Conservation (phyloP, 1,284 basidiomycete genomes). For the Apiotrichum gamsii region DNA sequence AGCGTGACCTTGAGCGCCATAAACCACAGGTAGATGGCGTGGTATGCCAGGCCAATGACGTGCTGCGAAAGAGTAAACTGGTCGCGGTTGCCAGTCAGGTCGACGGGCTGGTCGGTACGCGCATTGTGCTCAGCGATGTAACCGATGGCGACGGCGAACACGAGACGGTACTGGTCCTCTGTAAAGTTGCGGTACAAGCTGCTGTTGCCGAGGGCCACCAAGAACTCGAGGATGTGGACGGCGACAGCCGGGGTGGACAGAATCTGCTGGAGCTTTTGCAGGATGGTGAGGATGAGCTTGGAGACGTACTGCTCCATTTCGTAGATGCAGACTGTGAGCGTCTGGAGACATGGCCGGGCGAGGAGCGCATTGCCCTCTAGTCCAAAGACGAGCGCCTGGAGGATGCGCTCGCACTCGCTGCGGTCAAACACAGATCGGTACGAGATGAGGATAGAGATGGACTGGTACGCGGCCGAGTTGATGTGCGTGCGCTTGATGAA, state of each 20-base stretch:
- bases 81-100: slow-evolving; percentile 54
- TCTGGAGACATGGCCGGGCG: slow-evolving; percentile 87
- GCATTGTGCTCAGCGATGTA: slow-evolving; percentile 79
- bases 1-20: slow-evolving; percentile 80
- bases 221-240: slow-evolving; percentile 90
- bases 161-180: slow-evolving; percentile 83
- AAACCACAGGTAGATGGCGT: slow-evolving; percentile 93
- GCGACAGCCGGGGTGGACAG: slow-evolving; percentile 91
- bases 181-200: slow-evolving; percentile 86
- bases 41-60: slow-evolving; percentile 88
- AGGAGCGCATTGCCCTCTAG: slow-evolving; percentile 66
- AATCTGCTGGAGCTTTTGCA: slow-evolving; percentile 86
- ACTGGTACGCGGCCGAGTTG: slow-evolving; percentile 80
- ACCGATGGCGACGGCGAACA: slow-evolving; percentile 90
- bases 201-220: slow-evolving; percentile 77
- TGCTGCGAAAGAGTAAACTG: slow-evolving; percentile 92
- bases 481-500: slow-evolving; percentile 68
- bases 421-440: slow-evolving; percentile 69
- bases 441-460: slow-evolving; percentile 79
- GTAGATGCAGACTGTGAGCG: slow-evolving; percentile 79
- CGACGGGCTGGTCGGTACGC: slow-evolving; percentile 48
- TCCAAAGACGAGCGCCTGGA: slow-evolving; percentile 78
- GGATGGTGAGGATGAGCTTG: slow-evolving; percentile 69
- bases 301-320: slow-evolving; percentile 81
- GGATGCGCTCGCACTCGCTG: slow-evolving; percentile 58